These are phyloP conservation scores for Irpex lacteus DNA, from an alignment of 1,284 basidiomycete species.

Conservation along the genomic window DNA sequence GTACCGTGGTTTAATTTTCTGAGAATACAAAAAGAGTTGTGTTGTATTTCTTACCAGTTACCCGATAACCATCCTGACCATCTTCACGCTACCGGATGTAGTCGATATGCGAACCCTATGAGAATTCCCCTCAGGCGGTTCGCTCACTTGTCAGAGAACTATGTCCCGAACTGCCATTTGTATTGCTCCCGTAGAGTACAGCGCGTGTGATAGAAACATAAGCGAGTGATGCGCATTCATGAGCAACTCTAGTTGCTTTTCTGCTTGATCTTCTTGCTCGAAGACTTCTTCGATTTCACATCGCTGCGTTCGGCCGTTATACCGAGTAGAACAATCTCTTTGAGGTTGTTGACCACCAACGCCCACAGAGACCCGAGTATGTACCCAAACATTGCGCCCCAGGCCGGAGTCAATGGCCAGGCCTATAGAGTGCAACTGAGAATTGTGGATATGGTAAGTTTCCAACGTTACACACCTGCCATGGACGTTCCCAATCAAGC, in stretches of 20 bases:
- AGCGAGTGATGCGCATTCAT: too few relatives aligned
- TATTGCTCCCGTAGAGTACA: too few relatives aligned
- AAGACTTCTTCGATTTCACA: constrained; percentile 5
- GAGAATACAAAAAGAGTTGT: too few relatives aligned
- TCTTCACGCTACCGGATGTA: too few relatives aligned
- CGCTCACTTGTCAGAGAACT: too few relatives aligned
- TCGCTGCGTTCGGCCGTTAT: constrained; percentile 9
- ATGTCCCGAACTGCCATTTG: too few relatives aligned
- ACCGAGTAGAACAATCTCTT: constrained; percentile 41
- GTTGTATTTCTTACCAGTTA: too few relatives aligned
- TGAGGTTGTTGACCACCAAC: constrained; percentile 45
- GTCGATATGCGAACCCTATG: too few relatives aligned
- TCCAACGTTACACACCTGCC: constrained; percentile 68
- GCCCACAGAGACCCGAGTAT: constrained; percentile 59
- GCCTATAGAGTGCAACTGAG: constrained; percentile 41
- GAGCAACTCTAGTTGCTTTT: background rate
- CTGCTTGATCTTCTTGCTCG: constrained; percentile 11
- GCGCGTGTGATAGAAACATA: too few relatives aligned
- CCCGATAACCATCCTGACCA: too few relatives aligned
- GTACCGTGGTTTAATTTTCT: too few relatives aligned
- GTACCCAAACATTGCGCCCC: constrained; percentile 68
- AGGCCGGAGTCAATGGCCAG: constrained; percentile 78
- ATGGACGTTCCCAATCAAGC: constrained; percentile 93
- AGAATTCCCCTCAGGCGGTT: too few relatives aligned
- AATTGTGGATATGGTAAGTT: background rate